Evolutionary conservation across 2,329 filamentous ascomycete genomes (phyloP).

Genomic region (Aspergillus bombycis): DNA sequence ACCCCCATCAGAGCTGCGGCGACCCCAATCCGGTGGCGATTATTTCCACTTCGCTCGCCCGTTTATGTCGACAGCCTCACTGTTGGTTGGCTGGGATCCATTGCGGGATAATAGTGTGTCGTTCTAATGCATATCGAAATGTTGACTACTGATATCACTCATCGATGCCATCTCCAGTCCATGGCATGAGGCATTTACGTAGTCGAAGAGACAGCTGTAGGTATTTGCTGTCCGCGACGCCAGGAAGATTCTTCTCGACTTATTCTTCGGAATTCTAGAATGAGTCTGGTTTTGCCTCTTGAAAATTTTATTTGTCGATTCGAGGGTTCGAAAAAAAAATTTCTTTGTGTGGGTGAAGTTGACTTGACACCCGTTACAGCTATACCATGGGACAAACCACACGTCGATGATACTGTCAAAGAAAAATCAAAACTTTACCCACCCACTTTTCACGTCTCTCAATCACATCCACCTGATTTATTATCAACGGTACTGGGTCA

Average conservation of each 20-base stretch:
- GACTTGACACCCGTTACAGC: background rate
- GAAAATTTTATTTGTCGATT: background rate
- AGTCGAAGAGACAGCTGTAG: background rate
- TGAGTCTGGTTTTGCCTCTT: background rate
- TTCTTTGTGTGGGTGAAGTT: background rate
- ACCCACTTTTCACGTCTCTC: background rate
- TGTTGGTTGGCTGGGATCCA: background rate
- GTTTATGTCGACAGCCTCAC: conserved; percentile 4
- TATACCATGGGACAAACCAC: background rate
- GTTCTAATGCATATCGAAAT: background rate
- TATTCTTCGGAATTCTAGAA: conserved; percentile 1
- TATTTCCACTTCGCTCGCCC: background rate
- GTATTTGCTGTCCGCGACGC: background rate
- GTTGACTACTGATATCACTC: background rate
- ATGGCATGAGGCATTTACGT: conserved; percentile 4
- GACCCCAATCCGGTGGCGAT: conserved; percentile 1
- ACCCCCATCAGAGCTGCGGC: conserved; percentile 4
- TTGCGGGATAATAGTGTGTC: conserved; percentile 3
- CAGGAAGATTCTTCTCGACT: background rate
- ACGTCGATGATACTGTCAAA: background rate
- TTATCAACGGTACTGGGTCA: conserved; percentile 1
- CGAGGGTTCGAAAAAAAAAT: background rate
- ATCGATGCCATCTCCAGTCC: background rate
- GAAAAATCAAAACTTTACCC: background rate
- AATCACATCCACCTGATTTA: conserved; percentile 1